Base-by-base conservation (phyloP, 257 asterid genomes). In the Oldenlandia corymbosa region DNA sequence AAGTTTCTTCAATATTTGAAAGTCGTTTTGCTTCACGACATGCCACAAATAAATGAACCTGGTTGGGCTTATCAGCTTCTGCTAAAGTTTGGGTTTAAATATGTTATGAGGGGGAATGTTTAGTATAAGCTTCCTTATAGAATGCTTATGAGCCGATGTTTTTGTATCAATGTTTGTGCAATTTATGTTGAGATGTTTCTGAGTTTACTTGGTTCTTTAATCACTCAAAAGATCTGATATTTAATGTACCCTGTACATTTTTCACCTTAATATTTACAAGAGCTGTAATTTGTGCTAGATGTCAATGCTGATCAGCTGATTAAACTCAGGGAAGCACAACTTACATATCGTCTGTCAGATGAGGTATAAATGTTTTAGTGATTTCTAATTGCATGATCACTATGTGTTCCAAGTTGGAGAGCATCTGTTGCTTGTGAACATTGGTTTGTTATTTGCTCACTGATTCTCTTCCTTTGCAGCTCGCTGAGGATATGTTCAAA, bases 401-500 rank as follows among this genome's bases (percentile, higher is more conserved):
- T 10, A 12, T 14, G 13, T 60, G 39, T 52, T 61, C 5, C 9
- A 55, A 63, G 47, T n/a, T 45, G 45, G 43, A 17, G 12, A 34
- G 17, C 7, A 46, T 11, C 23, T 56, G 34, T 54, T 32, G n/a
- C 49, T 1, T 51, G 18, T 70, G 34, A 21, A 14, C n/a, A 5
- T 24, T 55, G 47, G 58, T 47, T 21, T 27, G 60, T 23, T 41
- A 14, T 27, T 60, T 14, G 21, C 21, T 27, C 23, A 21, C 21
- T 36, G 28, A 4, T 51, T 52, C 61, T 58, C 36, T 55, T 48
- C 26, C 41, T 66, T 48, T 78, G 71, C 80, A 93, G 99, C 86
- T 90, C 73, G 96, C 97, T 67, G 96, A 71, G 64, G 95, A 82
- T 67, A 81, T 85, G 95, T 88, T 93, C 74, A 88, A 90, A 80